These are phyloP conservation scores for Platanthera guangdongensis DNA, from an alignment of 106 monocot genomes.

Conservation along the genomic window DNA sequence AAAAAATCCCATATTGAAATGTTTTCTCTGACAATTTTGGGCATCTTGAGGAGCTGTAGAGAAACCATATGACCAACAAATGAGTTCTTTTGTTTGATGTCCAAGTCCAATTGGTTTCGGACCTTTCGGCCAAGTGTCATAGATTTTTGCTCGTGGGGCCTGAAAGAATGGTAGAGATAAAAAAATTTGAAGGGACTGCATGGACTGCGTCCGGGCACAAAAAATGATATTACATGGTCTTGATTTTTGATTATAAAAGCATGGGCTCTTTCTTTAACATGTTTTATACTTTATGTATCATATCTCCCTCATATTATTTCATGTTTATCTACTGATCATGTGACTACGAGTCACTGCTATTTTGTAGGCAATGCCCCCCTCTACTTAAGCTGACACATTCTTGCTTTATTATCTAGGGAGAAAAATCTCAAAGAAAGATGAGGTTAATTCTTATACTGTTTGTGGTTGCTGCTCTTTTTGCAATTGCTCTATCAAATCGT, in stretches of 20 bases:
- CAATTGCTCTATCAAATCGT: slow-evolving; percentile 25
- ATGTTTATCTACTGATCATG: background rate
- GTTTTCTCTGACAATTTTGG: background rate
- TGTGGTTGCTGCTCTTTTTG: slow-evolving; percentile 19
- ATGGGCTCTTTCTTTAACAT: background rate
- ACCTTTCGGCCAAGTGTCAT: too few species aligned
- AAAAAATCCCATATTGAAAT: background rate
- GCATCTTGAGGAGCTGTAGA: background rate
- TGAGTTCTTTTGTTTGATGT: background rate
- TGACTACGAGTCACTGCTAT: background rate
- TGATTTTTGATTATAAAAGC: background rate
- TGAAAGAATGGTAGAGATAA: too few species aligned
- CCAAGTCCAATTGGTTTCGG: too few species aligned
- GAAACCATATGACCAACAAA: background rate
- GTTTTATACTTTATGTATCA: background rate
- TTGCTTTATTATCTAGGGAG: background rate
- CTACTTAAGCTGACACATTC: background rate
- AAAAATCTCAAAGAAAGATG: slow-evolving; percentile 25
- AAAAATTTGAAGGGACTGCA: too few species aligned
- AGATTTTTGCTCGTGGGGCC: too few species aligned
- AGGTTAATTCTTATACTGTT: slow-evolving; percentile 21
- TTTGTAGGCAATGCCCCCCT: background rate
- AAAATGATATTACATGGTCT: background rate
- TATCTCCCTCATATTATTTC: too few species aligned
- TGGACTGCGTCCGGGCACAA: background rate